Base-by-base conservation (phyloP, 2,329 filamentous ascomycete species). In the Orbilia javanica region DNA sequence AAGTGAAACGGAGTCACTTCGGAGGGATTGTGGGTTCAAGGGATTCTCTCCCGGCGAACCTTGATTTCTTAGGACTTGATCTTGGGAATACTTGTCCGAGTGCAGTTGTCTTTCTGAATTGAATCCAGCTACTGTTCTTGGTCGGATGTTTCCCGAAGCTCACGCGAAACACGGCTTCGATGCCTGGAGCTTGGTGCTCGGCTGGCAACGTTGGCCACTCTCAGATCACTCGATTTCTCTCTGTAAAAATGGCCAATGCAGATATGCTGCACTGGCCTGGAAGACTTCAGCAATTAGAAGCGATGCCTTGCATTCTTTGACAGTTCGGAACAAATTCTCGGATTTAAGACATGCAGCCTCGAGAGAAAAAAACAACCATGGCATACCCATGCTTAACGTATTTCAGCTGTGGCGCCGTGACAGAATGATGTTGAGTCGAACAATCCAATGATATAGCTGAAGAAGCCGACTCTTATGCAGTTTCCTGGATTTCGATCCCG, bases 1-100 rank as follows among this genome's bases (percentile, higher is more conserved):
- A 3, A 29, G 42, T 36, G 44, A 39, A 52, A 50, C 74, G 74
- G 74, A 68, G 66, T 68, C 46, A 78, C 67, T 78, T 78, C 74
- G 74, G 74, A 78, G 74, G 29, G 67, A 78, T 68, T 78, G 74
- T 78, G 67, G 74, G 34, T 68, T 77, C 42, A 18, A 42, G 31
- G 57, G 72, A 29, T 62, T 60, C 44, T 65, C 18, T 57, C 42
- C 55, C 55, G 63, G 36, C 25, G 53, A 63, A 69, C 42, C 71
- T 64, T 69, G 53, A 53, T 62, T 63, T 36, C 20, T 44, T 20
- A n/a, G 31, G 18, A 50, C 13, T 42, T 1, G 46, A 53, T 34
- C 31, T 5, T 5, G 31, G 10, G n/a, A n/a, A n/a, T n/a, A n/a
- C n/a, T n/a, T n/a, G n/a, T n/a, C 31, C 31, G 6, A 44, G 39